Evolutionary conservation across 768 basidiomycete species (phyloP).

Genomic region (Macrolepiota dolichaula): DNA sequence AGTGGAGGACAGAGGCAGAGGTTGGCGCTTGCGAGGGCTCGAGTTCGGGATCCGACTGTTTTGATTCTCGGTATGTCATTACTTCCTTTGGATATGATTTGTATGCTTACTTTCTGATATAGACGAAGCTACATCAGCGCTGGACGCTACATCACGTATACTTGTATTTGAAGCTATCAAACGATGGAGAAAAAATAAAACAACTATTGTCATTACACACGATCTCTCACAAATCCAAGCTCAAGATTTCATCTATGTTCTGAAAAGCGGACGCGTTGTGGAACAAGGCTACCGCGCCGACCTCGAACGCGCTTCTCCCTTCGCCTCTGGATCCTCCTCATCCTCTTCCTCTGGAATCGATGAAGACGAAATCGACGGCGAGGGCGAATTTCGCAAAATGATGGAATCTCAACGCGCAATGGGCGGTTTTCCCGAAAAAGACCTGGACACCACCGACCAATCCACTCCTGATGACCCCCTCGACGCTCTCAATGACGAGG

Average conservation of each 20-base stretch:
- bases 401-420: constrained; percentile 49
- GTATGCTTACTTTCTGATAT: constrained; percentile 29
- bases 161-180: constrained; percentile 75
- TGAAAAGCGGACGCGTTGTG: constrained; percentile 74
- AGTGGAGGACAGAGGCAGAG: constrained; percentile 94
- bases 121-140: constrained; percentile 81
- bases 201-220: constrained; percentile 94
- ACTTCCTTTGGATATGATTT: not conserved
- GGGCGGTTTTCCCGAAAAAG: constrained; percentile 48
- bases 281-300: constrained; percentile 88
- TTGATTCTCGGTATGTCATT: constrained; percentile 78
- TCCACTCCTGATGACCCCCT: constrained; percentile 26
- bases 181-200: constrained; percentile 71
- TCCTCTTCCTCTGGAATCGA: constrained; percentile 8
- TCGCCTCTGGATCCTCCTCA: not conserved
- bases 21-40: constrained; percentile 84
- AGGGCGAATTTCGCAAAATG: constrained; percentile 75
- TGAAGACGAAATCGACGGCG: constrained; percentile 22
- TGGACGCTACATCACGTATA: constrained; percentile 84
- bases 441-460: constrained; percentile 45
- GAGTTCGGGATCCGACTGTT: constrained; percentile 81
- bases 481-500: not conserved
- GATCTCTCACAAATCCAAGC: constrained; percentile 80
- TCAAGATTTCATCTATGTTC: constrained; percentile 89
- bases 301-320: constrained; percentile 44